Percentiles rank a stretch among this genome's conserved stretches.
Evolutionary conservation across 805 yeast species (phyloP).

Genomic region (Huiozyma sinensis): DNA sequence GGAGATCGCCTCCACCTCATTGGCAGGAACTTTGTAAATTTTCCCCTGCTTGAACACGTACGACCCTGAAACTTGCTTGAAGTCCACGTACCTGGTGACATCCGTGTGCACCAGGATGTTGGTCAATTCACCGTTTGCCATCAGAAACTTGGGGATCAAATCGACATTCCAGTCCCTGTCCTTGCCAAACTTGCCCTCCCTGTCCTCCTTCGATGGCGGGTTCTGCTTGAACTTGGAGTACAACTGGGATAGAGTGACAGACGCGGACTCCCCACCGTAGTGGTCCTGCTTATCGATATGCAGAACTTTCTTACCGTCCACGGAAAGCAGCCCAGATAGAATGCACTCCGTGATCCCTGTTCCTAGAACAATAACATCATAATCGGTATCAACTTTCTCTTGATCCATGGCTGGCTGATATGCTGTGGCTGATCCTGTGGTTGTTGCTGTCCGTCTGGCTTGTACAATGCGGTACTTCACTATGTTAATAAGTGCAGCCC

Average conservation of each 20-base stretch:
- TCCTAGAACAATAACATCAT: slow-evolving; percentile 94
- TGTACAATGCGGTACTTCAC: background rate
- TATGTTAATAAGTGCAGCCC: background rate
- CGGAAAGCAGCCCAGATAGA: slow-evolving; percentile 83
- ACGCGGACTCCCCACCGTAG: slow-evolving; percentile 89
- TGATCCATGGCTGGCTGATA: slow-evolving; percentile 1
- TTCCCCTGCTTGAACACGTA: slow-evolving; percentile 81
- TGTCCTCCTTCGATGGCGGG: slow-evolving; percentile 51
- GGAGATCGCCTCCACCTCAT: slow-evolving; percentile 79
- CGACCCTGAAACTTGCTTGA: slow-evolving; percentile 92
- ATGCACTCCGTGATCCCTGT: slow-evolving; percentile 95
- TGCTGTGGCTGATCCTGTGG: background rate
- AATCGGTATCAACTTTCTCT: slow-evolving; percentile 75
- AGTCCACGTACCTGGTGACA: slow-evolving; percentile 90
- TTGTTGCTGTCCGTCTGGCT: background rate
- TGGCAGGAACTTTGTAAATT: slow-evolving; percentile 91
- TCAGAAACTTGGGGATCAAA: slow-evolving; percentile 88
- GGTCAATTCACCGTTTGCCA: slow-evolving; percentile 97
- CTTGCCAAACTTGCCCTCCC: slow-evolving; percentile 67
- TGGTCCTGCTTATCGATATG: slow-evolving; percentile 95
- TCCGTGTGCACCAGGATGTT: slow-evolving; percentile 92
- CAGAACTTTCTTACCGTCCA: slow-evolving; percentile 95
- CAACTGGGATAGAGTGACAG: slow-evolving; percentile 56
- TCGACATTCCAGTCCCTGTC: slow-evolving; percentile 98
- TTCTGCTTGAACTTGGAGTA: slow-evolving; percentile 82